These are phyloP conservation scores for Chytriomyces confervae DNA, from an alignment of 192 early-diverging fungal species.

Conservation along the genomic window DNA sequence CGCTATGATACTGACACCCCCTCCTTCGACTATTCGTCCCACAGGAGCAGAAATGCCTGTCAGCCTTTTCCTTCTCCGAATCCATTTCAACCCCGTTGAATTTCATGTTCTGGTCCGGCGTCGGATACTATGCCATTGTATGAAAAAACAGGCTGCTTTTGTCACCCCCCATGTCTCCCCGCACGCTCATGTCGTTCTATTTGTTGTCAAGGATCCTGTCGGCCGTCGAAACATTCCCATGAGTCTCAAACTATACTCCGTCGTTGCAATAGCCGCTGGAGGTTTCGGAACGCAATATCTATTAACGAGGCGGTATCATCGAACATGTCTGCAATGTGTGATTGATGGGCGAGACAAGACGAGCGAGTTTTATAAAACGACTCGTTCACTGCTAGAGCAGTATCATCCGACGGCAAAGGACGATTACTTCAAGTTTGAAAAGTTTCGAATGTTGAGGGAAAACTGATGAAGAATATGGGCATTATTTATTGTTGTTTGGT, in stretches of 20 bases:
- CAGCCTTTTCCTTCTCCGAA: not conserved
- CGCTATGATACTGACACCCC: not conserved
- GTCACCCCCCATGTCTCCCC: no score
- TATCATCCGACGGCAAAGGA: constrained; percentile 9
- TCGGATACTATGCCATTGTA: constrained; percentile 18
- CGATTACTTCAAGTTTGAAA: constrained; percentile 22
- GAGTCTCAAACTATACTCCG: not conserved
- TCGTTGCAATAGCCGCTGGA: constrained; percentile 17
- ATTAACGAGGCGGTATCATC: constrained; percentile 8
- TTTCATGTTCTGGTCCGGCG: constrained; percentile 23
- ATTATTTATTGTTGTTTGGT: not conserved
- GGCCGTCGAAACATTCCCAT: constrained; percentile 11
- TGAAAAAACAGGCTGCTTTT: no score
- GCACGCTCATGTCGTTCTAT: not conserved
- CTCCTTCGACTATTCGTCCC: not conserved
- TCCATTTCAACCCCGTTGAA: constrained; percentile 10
- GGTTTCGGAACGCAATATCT: constrained; percentile 4
- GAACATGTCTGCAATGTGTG: constrained; percentile 22
- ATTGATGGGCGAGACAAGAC: constrained; percentile 24
- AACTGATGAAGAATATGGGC: not conserved
- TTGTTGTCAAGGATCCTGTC: constrained; percentile 24
- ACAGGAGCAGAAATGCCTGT: constrained; percentile 3
- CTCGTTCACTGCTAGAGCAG: constrained; percentile 1
- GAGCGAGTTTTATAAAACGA: constrained; percentile 24
- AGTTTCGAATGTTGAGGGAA: constrained; percentile 12